Base-by-base conservation (phyloP, 208 protist genomes). In the Crithidia bombi region DNA sequence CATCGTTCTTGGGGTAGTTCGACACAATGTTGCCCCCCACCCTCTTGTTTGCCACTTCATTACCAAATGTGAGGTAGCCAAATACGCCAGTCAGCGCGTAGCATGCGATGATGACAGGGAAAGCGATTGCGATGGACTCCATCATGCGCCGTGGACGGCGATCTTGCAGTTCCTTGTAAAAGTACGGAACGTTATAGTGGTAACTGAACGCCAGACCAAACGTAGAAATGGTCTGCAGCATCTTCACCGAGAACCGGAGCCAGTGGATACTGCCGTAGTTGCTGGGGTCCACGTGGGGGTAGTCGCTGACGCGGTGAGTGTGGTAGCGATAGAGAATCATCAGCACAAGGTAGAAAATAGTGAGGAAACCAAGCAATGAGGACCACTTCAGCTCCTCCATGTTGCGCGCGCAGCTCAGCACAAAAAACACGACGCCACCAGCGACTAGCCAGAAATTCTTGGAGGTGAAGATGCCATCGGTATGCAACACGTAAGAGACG, bases 321-420 rank as follows among this genome's bases (percentile, higher is more conserved):
- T 83, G 73, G 41, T 77, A 93, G 15, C 90, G 85, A 39, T 78
- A 81, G 25, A 79, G 26, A 12, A 92, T 79, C 6, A 70, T n/a
- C 21, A 90, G 12, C n/a, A 91, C 78, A 66, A 95, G 82, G 67
- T 95, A 93, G 6, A 95, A 80, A 44, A 95, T 95, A 36, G 90
- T 92, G 17, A 91, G 56, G 54, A 95, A 93, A 14, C 85, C 90
- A 15, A 95, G 74, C 38, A 91, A 44, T 19, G 90, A 95, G 17
- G 83, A 79, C 81, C 83, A 91, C 78, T 93, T 95, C 32, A 95
- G 82, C 73, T 95, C 90, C 63, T 88, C 78, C 82, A 95, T 91
- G 58, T 90, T 89, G 21, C 85, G 79, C n/a, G 73, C 74, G 58
- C 79, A 93, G 61, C 75, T 90, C 4, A 91, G 69, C 30, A 86